Evolutionary conservation across 2,329 filamentous ascomycete genomes (phyloP).

Genomic region (Teratosphaeria zuluensis): DNA sequence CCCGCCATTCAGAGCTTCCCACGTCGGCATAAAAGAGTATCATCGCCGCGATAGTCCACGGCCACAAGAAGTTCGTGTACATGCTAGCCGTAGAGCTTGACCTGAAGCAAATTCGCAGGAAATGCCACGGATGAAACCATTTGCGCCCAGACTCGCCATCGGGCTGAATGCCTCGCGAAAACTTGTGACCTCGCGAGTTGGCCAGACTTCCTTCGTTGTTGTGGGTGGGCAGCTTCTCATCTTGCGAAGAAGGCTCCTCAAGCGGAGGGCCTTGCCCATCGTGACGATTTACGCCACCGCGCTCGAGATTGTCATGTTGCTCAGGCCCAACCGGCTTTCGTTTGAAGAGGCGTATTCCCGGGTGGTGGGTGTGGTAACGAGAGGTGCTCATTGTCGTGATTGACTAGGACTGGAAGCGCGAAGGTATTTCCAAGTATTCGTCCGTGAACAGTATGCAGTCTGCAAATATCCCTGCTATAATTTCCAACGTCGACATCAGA

Average conservation of each 20-base stretch:
- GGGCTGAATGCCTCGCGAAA: constrained; percentile 33
- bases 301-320: background rate
- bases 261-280: background rate
- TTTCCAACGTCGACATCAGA: background rate
- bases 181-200: constrained; percentile 37
- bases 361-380: background rate
- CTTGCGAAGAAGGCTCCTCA: constrained; percentile 1
- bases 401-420: background rate
- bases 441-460: background rate
- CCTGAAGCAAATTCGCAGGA: constrained; percentile 34
- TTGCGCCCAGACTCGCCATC: constrained; percentile 40
- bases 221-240: constrained; percentile 13
- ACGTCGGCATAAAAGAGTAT: constrained; percentile 35
- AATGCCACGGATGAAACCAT: constrained; percentile 35
- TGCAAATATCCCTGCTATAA: background rate
- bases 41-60: constrained; percentile 39
- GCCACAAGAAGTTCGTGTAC: constrained; percentile 42
- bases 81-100: constrained; percentile 38
- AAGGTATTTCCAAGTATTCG: background rate
- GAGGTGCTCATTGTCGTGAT: background rate
- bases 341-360: background rate
- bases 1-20: constrained; percentile 5
- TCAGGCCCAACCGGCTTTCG: background rate
- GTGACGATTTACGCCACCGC: background rate
- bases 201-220: constrained; percentile 21